Percentiles rank a stretch among this genome's conserved stretches.
Evolutionary conservation across 208 protist genomes (phyloP).

Genomic region (Lotmaria passim): DNA sequence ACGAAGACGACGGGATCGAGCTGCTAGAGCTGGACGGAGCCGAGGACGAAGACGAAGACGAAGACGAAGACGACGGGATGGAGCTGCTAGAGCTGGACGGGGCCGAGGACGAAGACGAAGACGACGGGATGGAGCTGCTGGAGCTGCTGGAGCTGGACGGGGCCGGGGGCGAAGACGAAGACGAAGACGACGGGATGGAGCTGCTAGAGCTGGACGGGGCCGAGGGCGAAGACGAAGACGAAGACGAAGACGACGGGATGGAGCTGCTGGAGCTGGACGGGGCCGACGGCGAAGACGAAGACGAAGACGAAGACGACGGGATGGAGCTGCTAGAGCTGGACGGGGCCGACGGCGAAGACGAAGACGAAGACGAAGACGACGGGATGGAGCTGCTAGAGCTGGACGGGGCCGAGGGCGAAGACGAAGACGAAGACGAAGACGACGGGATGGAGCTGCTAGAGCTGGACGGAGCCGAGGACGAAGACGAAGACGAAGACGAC

Average conservation of each 20-base stretch:
- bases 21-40: background rate
- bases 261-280: background rate
- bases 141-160: no score
- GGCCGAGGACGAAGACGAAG: background rate
- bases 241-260: no score
- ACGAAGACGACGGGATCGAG: no score
- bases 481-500: no score
- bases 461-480: no score
- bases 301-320: background rate
- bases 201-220: no score
- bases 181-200: no score
- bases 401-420: no score
- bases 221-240: no score
- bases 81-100: background rate
- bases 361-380: slow-evolving; percentile 9
- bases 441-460: no score
- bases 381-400: slow-evolving; percentile 5
- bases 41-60: slow-evolving; percentile 9
- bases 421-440: no score
- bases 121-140: slow-evolving; percentile 6
- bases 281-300: background rate
- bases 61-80: background rate
- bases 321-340: background rate
- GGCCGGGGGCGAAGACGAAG: no score
- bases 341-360: background rate